phyloP scores from a whole-genome alignment of 495 filamentous ascomycete genomes.

The Daldinia vernicosa region DNA sequence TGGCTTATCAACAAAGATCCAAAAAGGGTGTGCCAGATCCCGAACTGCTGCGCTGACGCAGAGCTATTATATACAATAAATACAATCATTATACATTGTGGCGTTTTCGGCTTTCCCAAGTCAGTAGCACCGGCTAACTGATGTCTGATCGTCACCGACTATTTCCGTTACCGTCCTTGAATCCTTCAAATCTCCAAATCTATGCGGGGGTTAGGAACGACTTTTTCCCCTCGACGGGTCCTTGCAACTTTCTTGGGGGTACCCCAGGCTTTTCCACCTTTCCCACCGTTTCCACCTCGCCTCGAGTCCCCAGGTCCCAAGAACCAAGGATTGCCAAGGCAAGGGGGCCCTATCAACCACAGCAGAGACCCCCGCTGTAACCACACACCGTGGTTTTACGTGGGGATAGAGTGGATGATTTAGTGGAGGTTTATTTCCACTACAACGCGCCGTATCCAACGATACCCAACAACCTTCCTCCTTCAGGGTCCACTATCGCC shows the following conservation, averaged over 20 bases:
- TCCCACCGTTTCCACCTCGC: slow-evolving; percentile 11
- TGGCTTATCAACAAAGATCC: not conserved
- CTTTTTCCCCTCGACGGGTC: not conserved
- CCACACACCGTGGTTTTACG: slow-evolving; percentile 7
- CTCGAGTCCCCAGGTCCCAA: slow-evolving; percentile 12
- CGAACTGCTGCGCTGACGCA: not conserved
- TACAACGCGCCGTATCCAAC: not conserved
- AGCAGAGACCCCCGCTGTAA: slow-evolving; percentile 1
- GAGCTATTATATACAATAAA: not conserved
- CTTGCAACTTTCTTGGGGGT: not conserved
- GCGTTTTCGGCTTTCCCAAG: slow-evolving; percentile 32
- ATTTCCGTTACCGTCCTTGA: slow-evolving; percentile 2
- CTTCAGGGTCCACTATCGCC: slow-evolving; percentile 26
- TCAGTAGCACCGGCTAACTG: slow-evolving; percentile 17
- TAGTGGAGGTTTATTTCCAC: slow-evolving; percentile 45
- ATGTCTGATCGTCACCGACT: slow-evolving; percentile 28
- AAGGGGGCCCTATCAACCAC: not conserved
- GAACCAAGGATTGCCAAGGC: not conserved
- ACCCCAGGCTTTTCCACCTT: slow-evolving; percentile 4
- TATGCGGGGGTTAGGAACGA: slow-evolving; percentile 21
- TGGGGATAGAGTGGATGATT: slow-evolving; percentile 24
- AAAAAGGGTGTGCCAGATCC: not conserved
- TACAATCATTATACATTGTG: not conserved
- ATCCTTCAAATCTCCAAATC: slow-evolving; percentile 11
- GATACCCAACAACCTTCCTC: not conserved